Conservation (phyloP, 306 rosid species). For the Boehmeria nivea region DNA sequence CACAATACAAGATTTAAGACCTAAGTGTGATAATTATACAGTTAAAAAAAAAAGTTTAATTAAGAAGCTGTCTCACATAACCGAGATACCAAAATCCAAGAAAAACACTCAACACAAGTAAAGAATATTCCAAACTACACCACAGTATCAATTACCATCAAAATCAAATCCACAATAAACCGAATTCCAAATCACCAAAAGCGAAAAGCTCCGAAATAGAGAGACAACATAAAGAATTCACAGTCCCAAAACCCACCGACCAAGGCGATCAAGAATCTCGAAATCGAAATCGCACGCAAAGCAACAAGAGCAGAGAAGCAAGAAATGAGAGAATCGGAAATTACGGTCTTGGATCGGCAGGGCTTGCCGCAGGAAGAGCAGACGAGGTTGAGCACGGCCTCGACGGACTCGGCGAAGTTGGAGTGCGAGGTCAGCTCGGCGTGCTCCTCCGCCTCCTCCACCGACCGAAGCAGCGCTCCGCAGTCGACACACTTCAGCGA, state of each 20-base stretch:
- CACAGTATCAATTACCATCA: too few relatives aligned
- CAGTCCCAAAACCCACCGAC: too few relatives aligned
- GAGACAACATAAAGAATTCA: too few relatives aligned
- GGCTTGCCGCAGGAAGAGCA: conserved; percentile 85
- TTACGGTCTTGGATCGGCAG: conserved; percentile 96
- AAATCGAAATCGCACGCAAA: too few relatives aligned
- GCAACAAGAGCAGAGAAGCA: too few relatives aligned
- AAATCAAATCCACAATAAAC: background rate
- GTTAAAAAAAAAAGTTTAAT: too few relatives aligned
- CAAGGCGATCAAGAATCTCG: too few relatives aligned
- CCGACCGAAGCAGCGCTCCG: conserved; percentile 71
- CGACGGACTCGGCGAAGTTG: conserved; percentile 93
- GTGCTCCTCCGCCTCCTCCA: conserved; percentile 87
- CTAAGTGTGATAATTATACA: too few relatives aligned
- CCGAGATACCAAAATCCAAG: too few relatives aligned
- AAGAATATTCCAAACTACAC: background rate
- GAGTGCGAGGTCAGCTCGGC: conserved; percentile 92
- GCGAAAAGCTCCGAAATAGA: background rate
- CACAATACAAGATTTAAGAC: too few relatives aligned
- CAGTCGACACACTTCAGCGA: conserved; percentile 96
- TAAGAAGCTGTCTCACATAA: too few relatives aligned
- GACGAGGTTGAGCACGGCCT: conserved; percentile 85
- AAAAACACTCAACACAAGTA: background rate
- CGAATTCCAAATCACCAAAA: background rate
- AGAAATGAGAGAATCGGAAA: background rate